Conservation (phyloP, 2,329 filamentous ascomycete species). For the Apiospora sp. region DNA sequence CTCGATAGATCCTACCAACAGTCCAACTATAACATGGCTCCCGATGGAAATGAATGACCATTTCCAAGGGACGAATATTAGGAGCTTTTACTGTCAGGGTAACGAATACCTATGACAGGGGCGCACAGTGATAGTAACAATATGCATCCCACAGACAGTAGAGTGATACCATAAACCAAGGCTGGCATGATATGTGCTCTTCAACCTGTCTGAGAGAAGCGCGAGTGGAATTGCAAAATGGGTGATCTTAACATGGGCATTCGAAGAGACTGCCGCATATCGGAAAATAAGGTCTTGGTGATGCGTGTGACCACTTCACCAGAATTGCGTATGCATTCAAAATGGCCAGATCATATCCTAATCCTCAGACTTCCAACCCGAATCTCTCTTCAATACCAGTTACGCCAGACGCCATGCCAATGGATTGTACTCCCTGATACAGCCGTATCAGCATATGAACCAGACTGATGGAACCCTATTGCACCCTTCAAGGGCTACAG, state of each 20-base stretch:
- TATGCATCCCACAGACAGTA: background rate
- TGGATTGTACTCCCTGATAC: background rate
- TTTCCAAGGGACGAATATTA: background rate
- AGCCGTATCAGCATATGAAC: background rate
- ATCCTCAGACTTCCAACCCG: background rate
- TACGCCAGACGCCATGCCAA: constrained; percentile 18
- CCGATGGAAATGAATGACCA: background rate
- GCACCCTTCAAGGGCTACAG: background rate
- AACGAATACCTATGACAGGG: background rate
- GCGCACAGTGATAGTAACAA: background rate
- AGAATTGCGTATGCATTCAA: background rate
- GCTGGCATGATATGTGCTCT: background rate
- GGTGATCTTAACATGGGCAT: background rate
- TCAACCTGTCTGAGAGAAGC: background rate
- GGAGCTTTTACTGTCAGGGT: background rate
- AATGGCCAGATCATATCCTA: background rate
- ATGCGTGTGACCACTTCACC: background rate
- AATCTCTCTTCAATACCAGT: background rate
- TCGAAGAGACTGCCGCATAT: background rate
- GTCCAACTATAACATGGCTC: background rate
- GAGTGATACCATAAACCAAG: background rate
- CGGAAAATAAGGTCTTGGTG: background rate
- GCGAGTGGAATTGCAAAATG: background rate
- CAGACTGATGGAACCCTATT: background rate
- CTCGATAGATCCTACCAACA: background rate